Conservation (phyloP, 352 stramenopile species). For the Phytophthora pinifolia region DNA sequence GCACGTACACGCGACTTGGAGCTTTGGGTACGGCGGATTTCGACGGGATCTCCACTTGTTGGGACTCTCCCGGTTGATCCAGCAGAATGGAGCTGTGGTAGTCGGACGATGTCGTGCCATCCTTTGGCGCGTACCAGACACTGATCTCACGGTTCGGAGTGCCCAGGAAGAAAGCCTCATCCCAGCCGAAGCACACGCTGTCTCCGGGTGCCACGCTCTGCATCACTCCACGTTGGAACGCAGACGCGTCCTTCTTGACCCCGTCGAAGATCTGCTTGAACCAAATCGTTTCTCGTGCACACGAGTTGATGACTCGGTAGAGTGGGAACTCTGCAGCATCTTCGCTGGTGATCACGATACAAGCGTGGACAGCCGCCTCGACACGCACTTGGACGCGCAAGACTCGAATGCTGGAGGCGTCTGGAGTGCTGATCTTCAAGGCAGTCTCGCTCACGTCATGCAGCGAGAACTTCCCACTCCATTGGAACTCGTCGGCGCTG, state of each 20-base stretch:
- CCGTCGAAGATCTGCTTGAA: constrained; percentile 84
- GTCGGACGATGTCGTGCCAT: constrained; percentile 35
- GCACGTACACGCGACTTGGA: constrained; percentile 53
- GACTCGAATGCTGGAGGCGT: constrained; percentile 76
- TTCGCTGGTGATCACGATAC: constrained; percentile 72
- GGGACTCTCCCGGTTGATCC: constrained; percentile 67
- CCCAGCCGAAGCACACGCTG: constrained; percentile 81
- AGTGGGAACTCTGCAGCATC: constrained; percentile 61
- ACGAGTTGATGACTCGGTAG: constrained; percentile 84
- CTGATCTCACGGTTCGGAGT: constrained; percentile 62
- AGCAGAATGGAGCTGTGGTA: constrained; percentile 62
- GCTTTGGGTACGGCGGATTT: constrained; percentile 26
- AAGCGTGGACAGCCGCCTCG: constrained; percentile 70
- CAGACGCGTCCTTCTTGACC: constrained; percentile 49
- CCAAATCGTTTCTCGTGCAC: constrained; percentile 60
- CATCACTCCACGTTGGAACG: constrained; percentile 58
- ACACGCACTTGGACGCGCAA: constrained; percentile 80
- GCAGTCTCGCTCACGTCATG: constrained; percentile 85
- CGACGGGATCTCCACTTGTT: constrained; percentile 62
- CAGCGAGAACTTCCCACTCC: constrained; percentile 81
- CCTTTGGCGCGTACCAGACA: constrained; percentile 53
- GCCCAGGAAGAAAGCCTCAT: constrained; percentile 80
- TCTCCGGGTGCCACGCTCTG: constrained; percentile 72
- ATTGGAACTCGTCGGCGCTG: constrained; percentile 44
- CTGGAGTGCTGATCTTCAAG: constrained; percentile 85